Base-by-base conservation (phyloP, 148 eudicot genomes). In the Camellia japonica region DNA sequence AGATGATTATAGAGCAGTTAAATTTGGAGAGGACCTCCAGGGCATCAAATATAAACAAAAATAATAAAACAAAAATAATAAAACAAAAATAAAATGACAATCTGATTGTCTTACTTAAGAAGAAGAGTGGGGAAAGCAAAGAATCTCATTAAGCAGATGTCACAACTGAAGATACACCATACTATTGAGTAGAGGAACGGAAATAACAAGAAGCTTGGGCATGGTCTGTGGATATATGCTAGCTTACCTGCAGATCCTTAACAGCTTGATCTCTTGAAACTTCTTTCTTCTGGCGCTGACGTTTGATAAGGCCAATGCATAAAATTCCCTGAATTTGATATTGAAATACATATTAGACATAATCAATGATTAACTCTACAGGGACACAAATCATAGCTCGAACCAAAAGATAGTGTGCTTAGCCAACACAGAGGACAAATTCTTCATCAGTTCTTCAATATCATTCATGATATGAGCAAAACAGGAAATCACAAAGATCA, bases 291-390 rank as follows among this genome's bases (percentile, higher is more conserved):
- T 88, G 91, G 71, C 92, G 97, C 83, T 90, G 87, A 82, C 99
- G 98, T 83, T 93, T 96, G 81, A 93, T 78, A 78, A 62, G 65
- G 20, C 99, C 99, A 83, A 96, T 89, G 87, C 99, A 96, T 14
- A 94, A 72, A 64, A 94, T 23, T 83, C 97, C 98, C 98, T 94
- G 89, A 65, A 79, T 58, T 51, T 66, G 68, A 66, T 3, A 6
- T 60, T 18, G 12, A 67, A 74, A 80, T 58, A 61, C 41, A 6
- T 6, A 77, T 15, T 38, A 60, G 54, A 65, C 49, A 77, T 23
- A 70, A 68, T 47, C 43, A 58, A 41, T 14, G 12, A 41, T 3
- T 42, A 47, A 23, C 18, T 9, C 13, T 3, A n/a, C 43, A 3
- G 23, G 46, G 47, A 58, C 47, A 11, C 30, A 44, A 44, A 44